Conservation (phyloP, 192 early-diverging fungal species). For the Gigaspora rosea region DNA sequence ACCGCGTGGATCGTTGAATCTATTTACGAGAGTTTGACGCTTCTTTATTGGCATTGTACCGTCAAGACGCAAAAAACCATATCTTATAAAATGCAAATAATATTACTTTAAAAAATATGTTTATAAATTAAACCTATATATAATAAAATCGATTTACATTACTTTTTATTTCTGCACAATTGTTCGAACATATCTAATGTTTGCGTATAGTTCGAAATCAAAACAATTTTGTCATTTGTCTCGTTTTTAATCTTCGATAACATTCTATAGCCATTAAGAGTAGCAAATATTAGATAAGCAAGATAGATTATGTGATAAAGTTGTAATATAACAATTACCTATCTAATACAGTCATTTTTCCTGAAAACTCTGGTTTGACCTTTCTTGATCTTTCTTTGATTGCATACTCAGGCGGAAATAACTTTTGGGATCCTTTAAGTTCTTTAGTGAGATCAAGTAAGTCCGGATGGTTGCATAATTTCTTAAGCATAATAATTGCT, state of each 20-base stretch:
- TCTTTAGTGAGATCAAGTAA: slow-evolving; percentile 70
- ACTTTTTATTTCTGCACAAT: slow-evolving; percentile 76
- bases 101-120: too few species aligned
- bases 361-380: slow-evolving; percentile 70
- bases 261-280: slow-evolving; percentile 51
- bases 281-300: too few species aligned
- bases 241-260: slow-evolving; percentile 68
- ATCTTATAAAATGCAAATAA: slow-evolving; percentile 38
- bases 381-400: slow-evolving; percentile 39
- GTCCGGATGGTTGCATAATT: slow-evolving; percentile 97
- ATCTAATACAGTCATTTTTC: slow-evolving; percentile 87
- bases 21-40: slow-evolving; percentile 92
- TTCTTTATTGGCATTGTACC: slow-evolving; percentile 91
- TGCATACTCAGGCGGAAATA: slow-evolving; percentile 59
- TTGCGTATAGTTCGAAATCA: slow-evolving; percentile 99
- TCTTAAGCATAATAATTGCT: slow-evolving; percentile 92
- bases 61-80: slow-evolving; percentile 83
- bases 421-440: slow-evolving; percentile 58
- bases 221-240: slow-evolving; percentile 91
- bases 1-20: slow-evolving; percentile 90
- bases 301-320: too few species aligned
- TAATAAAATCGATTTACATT: slow-evolving; percentile 29
- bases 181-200: slow-evolving; percentile 93
- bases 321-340: slow-evolving; percentile 36
- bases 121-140: too few species aligned